Percentiles rank a stretch among this genome's conserved stretches.
Conservation (phyloP, 345 rosid species). For the Reutealis trisperma region DNA sequence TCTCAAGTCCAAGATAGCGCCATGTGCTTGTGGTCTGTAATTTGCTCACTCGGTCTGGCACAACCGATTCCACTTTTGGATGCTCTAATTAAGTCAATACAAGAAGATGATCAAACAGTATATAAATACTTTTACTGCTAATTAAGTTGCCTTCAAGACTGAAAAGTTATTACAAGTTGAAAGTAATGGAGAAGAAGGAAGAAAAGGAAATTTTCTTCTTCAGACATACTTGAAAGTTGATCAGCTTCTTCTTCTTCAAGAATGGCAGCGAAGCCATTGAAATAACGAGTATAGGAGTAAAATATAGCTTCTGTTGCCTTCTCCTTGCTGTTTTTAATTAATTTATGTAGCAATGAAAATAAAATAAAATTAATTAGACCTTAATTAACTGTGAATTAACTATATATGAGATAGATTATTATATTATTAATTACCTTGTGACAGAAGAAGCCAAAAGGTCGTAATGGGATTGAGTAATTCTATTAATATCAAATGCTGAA, state of each 20-base stretch:
- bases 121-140: too few relatives aligned
- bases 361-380: not conserved
- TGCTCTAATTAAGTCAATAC: slow-evolving; percentile 34
- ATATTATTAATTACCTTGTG: slow-evolving; percentile 3
- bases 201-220: too few relatives aligned
- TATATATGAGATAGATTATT: too few relatives aligned
- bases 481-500: not conserved
- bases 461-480: not conserved
- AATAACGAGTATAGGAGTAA: slow-evolving; percentile 25
- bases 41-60: slow-evolving; percentile 46
- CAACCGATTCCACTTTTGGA: slow-evolving; percentile 56
- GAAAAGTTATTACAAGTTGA: too few relatives aligned
- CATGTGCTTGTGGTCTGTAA: slow-evolving; percentile 66
- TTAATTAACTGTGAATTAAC: not conserved
- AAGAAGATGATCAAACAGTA: not conserved
- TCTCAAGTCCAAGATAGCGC: slow-evolving; percentile 51
- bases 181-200: too few relatives aligned
- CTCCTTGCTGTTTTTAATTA: slow-evolving; percentile 9
- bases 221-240: not conserved
- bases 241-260: slow-evolving; percentile 24
- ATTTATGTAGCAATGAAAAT: not conserved
- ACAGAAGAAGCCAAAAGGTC: slow-evolving; percentile 18
- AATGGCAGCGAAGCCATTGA: slow-evolving; percentile 33
- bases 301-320: slow-evolving; percentile 22
- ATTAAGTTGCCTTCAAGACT: too few relatives aligned